Base-by-base conservation (phyloP, 192 early-diverging fungal species). In the Podila clonocystis region DNA sequence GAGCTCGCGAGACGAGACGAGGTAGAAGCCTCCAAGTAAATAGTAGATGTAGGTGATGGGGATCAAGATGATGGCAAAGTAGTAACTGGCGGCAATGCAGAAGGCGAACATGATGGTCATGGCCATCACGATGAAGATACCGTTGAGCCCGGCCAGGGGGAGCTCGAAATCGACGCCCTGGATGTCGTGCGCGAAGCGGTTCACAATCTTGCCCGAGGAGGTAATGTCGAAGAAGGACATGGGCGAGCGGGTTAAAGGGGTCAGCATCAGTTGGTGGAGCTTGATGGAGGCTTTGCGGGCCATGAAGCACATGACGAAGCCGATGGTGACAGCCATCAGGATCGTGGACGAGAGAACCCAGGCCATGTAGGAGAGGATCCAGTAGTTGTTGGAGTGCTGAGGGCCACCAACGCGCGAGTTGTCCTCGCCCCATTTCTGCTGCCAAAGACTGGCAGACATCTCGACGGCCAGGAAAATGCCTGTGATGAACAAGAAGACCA, bases 141-240 rank as follows among this genome's bases (percentile, higher is more conserved):
- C 89, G 49, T 65, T 82, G 20, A 71, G 63, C 15, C 89, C 57
- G 34, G 71, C 68, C n/a, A 87, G 82, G 59, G 87, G 85, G 2
- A 89, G 70, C 2, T 28, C 33, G 13, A 87, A 85, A 63, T 95
- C 94, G 38, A 96, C 70, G 2, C 86, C 85, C 59, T 89, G 87
- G 72, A 96, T 90, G 73, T 97, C 93, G 34, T 91, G 89, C 24
- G 91, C 86, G 72, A 94, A 95, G 19, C 96, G 84, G 84, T 95
- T 97, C 34, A 93, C 65, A 67, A 95, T 87, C 31, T 93, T 89
- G 62, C 94, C 93, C 3, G 63, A 65, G 28, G 63, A 65, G 63
- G 63, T 65, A 2, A 65, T 41, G 17, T 65, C 63, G 72, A 87
- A 87, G 65, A 82, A 87, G 33, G 52, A 45, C 78, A 84, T 84